Evolutionary conservation across 208 protist species (phyloP).

Genomic region (Acanthamoeba comandoni): DNA sequence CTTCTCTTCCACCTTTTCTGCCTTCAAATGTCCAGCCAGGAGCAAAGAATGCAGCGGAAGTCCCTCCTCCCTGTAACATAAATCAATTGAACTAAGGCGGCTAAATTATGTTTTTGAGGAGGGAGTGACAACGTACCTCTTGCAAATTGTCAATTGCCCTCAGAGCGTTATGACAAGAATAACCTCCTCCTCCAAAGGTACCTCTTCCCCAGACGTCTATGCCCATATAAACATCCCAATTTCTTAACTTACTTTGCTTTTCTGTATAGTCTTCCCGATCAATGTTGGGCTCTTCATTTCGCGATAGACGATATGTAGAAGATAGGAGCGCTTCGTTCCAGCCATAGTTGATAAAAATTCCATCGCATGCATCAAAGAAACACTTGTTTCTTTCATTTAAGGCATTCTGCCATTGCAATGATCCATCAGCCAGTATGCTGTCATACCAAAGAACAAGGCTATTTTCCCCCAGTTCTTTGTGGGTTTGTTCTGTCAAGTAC

Average conservation of each 20-base stretch:
- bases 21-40: constrained; percentile 91
- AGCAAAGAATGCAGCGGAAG: constrained; percentile 92
- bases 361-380: constrained; percentile 91
- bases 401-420: constrained; percentile 89
- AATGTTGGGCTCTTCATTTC: constrained; percentile 66
- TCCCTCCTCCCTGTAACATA: constrained; percentile 53
- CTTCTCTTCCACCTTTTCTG: constrained; percentile 28
- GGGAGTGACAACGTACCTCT: background rate
- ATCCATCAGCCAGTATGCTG: constrained; percentile 88
- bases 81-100: background rate
- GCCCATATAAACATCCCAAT: constrained; percentile 89
- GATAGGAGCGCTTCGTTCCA: constrained; percentile 34
- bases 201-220: constrained; percentile 91
- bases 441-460: constrained; percentile 92
- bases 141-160: constrained; percentile 55
- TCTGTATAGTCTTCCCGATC: background rate
- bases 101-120: background rate
- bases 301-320: constrained; percentile 48
- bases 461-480: background rate
- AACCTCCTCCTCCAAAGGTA: constrained; percentile 89
- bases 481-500: constrained; percentile 39
- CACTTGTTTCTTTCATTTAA: constrained; percentile 89
- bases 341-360: constrained; percentile 92
- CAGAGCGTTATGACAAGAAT: constrained; percentile 87
- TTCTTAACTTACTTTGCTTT: constrained; percentile 37